Base-by-base conservation (phyloP, 2,329 filamentous ascomycete species). In the Cytospora paraplurivora region DNA sequence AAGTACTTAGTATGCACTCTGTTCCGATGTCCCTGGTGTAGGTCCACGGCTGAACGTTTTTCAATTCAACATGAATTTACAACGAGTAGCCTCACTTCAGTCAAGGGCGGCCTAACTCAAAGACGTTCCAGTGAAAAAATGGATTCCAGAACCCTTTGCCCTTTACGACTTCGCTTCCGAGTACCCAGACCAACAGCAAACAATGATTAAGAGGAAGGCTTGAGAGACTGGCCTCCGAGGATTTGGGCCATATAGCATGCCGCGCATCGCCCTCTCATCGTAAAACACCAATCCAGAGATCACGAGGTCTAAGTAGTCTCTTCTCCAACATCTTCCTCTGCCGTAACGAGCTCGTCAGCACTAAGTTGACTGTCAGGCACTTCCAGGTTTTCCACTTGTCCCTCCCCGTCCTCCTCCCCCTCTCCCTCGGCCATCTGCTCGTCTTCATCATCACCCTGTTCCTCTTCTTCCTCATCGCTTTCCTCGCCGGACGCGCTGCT, bases 381-480 rank as follows among this genome's bases (percentile, higher is more conserved):
- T 21, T 66, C 66, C 4, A 65, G 65, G 1, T 65, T 68, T 3
- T 67, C 67, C 13, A 66, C 68, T 1, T 67, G 75, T 2, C 66
- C 73, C 58, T 72, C 62, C 58, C 17, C 56, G 19, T 51, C 61
- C 57, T 33, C 61, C 8, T 58, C 60, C 4, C 47, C 56, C 7
- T 51, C 62, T 62, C 63, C 53, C 1, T 63, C 61, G 19, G 38
- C 61, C 50, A 55, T 54, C 11, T 41, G 61, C 10, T 67, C 66
- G 1, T 65, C 67, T 1, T 64, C 68, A 10, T 65, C 67, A 10
- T 62, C 63, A 2, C 62, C 65, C 2, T 69, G 67, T 0, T 62
- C 67, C 1, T 67, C 71, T 10, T 67, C 69, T 5, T 70, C 69
- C 0, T 62, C 67, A 3, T 69, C 68, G 7, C 66, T 69, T 2